Conservation (phyloP, 2,329 filamentous ascomycete species). For the Sclerotiophoma versabilis region DNA sequence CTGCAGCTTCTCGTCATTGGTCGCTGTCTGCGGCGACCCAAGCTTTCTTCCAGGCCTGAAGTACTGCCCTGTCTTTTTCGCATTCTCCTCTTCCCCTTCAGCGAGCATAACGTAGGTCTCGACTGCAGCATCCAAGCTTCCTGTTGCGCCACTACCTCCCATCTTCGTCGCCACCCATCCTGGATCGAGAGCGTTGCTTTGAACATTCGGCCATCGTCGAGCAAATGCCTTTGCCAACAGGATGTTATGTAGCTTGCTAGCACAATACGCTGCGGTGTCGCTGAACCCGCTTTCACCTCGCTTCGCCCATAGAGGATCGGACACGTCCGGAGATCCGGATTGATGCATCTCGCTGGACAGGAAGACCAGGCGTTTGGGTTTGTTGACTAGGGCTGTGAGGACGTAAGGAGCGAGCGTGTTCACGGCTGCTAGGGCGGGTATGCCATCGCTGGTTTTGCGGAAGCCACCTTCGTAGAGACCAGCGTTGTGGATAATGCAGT, state of each 20-base stretch:
- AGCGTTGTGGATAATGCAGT: constrained; percentile 66
- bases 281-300: constrained; percentile 45
- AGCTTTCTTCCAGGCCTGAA: constrained; percentile 44
- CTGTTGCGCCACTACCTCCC: constrained; percentile 58
- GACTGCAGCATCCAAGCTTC: constrained; percentile 56
- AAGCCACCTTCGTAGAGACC: constrained; percentile 57
- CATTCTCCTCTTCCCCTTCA: constrained; percentile 46
- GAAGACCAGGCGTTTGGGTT: constrained; percentile 60
- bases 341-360: constrained; percentile 61
- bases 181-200: constrained; percentile 59
- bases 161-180: constrained; percentile 65
- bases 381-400: constrained; percentile 59
- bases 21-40: constrained; percentile 35
- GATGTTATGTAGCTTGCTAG: constrained; percentile 64
- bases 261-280: constrained; percentile 56
- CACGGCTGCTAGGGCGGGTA: constrained; percentile 61
- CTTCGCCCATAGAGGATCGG: constrained; percentile 51
- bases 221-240: constrained; percentile 64
- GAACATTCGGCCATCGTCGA: constrained; percentile 53
- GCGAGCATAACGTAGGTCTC: constrained; percentile 59
- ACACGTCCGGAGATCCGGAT: constrained; percentile 54
- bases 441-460: constrained; percentile 55
- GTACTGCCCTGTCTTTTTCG: constrained; percentile 49
- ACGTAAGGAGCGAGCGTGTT: constrained; percentile 67
- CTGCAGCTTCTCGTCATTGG: constrained; percentile 52